Conservation (phyloP, 2,329 filamentous ascomycete species). For the Calonectria naviculata region DNA sequence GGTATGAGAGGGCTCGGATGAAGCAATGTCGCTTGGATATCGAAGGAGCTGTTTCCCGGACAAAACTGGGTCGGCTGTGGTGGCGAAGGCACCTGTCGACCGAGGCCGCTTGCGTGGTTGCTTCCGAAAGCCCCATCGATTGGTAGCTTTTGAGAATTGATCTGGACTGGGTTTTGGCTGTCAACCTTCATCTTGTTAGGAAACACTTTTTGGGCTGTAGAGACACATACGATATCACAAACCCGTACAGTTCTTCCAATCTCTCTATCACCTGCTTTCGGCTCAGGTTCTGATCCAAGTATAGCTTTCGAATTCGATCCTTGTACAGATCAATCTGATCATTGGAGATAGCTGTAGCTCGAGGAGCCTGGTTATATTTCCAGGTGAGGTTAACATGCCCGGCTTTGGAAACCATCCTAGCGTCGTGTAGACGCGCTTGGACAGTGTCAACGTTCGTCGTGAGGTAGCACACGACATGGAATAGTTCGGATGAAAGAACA, state of each 20-base stretch:
- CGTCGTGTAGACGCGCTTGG: no score
- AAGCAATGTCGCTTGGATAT: not conserved
- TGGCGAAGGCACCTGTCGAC: not conserved
- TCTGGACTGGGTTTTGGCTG: not conserved
- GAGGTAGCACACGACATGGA: not conserved
- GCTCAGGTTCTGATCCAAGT: not conserved
- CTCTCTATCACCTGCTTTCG: not conserved
- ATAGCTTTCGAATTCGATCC: slow-evolving; percentile 4
- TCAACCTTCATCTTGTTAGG: not conserved
- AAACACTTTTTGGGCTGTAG: not conserved
- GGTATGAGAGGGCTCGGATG: not conserved
- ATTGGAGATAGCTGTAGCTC: not conserved
- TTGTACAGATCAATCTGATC: slow-evolving; percentile 6
- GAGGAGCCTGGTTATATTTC: not conserved
- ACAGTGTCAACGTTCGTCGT: no score
- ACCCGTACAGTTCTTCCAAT: not conserved
- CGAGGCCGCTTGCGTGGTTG: not conserved
- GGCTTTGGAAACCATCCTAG: not conserved
- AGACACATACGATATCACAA: not conserved
- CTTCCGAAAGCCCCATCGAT: slow-evolving; percentile 6
- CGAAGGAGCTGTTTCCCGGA: not conserved
- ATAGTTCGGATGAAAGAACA: not conserved
- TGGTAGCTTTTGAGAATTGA: slow-evolving; percentile 6
- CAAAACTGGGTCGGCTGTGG: not conserved
- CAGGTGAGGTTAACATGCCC: not conserved